These are phyloP conservation scores for Debaryomycetaceae sp. DNA, from an alignment of 1,139 yeast genomes.

Conservation along the genomic window DNA sequence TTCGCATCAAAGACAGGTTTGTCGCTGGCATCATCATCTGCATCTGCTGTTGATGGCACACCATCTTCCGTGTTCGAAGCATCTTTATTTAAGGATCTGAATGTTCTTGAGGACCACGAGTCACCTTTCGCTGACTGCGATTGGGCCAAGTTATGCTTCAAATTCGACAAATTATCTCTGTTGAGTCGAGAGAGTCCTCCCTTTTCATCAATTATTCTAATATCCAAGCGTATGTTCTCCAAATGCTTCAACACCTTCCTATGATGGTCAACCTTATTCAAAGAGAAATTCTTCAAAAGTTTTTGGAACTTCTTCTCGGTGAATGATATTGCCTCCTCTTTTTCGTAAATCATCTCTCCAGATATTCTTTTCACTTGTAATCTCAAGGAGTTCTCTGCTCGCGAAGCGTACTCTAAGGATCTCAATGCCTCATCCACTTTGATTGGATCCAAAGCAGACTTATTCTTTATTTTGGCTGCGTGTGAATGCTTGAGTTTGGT, in stretches of 20 bases:
- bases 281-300: conserved; percentile 57
- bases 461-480: conserved; percentile 72
- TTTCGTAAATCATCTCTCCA: conserved; percentile 78
- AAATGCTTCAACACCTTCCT: conserved; percentile 73
- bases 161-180: conserved; percentile 55
- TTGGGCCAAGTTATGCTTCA: conserved; percentile 44
- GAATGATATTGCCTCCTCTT: conserved; percentile 51
- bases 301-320: conserved; percentile 54
- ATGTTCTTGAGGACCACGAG: conserved; percentile 62
- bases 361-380: conserved; percentile 79
- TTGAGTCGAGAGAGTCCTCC: conserved; percentile 87
- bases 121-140: conserved; percentile 55
- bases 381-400: conserved; percentile 69
- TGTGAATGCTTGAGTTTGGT: conserved; percentile 68
- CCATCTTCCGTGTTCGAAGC: conserved; percentile 23
- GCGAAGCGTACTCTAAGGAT: conserved; percentile 76
- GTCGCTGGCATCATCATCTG: conserved; percentile 15
- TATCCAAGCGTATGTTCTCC: conserved; percentile 71
- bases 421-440: conserved; percentile 89
- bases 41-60: conserved; percentile 13
- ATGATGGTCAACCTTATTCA: conserved; percentile 80
- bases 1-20: conserved; percentile 61
- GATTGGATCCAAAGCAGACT: conserved; percentile 75
- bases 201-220: conserved; percentile 69
- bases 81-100: conserved; percentile 49